phyloP scores from a whole-genome alignment of 2,329 filamentous ascomycete genomes.

The Trichoderma semiorbis region DNA sequence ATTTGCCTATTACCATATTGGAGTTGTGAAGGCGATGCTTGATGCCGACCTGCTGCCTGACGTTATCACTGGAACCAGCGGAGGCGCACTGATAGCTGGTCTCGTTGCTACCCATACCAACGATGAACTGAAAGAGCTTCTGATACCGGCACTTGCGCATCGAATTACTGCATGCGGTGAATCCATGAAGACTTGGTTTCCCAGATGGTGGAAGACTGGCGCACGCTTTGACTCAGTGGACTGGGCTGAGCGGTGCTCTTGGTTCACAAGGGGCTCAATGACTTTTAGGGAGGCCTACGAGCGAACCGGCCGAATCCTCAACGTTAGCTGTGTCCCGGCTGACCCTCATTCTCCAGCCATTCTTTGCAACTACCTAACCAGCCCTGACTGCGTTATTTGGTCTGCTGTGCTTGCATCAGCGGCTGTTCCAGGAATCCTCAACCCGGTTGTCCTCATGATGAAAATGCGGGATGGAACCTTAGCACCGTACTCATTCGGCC shows the following conservation, averaged over 20 bases:
- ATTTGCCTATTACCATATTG: conserved; percentile 96
- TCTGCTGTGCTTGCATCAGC: conserved; percentile 92
- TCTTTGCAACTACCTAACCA: conserved; percentile 90
- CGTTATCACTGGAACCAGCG: conserved; percentile 94
- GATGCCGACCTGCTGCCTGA: conserved; percentile 83
- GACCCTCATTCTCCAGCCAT: conserved; percentile 92
- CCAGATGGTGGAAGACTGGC: conserved; percentile 86
- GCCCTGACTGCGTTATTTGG: conserved; percentile 97
- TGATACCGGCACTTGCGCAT: conserved; percentile 82
- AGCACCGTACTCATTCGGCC: conserved; percentile 89
- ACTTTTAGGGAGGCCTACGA: conserved; percentile 95
- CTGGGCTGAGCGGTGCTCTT: conserved; percentile 80
- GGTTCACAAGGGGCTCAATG: conserved; percentile 88
- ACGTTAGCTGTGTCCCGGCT: conserved; percentile 92
- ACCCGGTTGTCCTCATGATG: conserved; percentile 90
- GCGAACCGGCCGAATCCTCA: conserved; percentile 88
- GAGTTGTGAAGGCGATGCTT: conserved; percentile 82
- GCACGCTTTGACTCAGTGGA: conserved; percentile 91
- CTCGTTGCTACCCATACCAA: conserved; percentile 87
- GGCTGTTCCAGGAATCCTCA: conserved; percentile 91
- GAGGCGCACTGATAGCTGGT: conserved; percentile 84
- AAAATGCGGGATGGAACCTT: conserved; percentile 75
- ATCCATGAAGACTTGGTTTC: conserved; percentile 68
- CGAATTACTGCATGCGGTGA: conserved; percentile 86
- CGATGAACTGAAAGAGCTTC: conserved; percentile 78